Percentiles rank a stretch among this genome's conserved stretches.
Evolutionary conservation across 495 filamentous ascomycete species (phyloP).

Genomic region (Rusavskia elegans): DNA sequence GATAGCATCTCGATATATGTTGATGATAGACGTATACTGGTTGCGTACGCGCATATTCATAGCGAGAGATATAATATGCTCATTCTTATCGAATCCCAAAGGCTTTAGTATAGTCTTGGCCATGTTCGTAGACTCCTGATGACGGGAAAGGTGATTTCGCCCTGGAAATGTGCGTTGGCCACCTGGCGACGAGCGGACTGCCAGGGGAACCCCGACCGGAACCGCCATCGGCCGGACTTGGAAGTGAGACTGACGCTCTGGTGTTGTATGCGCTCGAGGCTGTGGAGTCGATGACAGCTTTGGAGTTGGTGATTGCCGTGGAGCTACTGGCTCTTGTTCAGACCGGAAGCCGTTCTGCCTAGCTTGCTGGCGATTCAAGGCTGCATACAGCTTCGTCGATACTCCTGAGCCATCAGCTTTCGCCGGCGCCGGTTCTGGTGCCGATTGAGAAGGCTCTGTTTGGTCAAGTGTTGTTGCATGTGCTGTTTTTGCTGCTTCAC

Average conservation of each 20-base stretch:
- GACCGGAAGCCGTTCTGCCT: no score
- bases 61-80: conserved; percentile 13
- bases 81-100: conserved; percentile 6
- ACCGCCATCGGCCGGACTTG: conserved; percentile 7
- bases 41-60: conserved; percentile 14
- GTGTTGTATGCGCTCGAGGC: conserved; percentile 2
- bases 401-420: no score
- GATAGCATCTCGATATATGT: conserved; percentile 9
- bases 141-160: conserved; percentile 7
- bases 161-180: conserved; percentile 9
- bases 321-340: no score
- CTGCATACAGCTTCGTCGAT: no score
- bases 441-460: no score
- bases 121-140: conserved; percentile 6
- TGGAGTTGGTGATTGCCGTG: neutral
- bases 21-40: conserved; percentile 15
- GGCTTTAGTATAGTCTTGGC: conserved; percentile 3
- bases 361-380: no score
- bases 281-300: neutral
- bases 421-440: no score
- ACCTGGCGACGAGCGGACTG: conserved; percentile 3
- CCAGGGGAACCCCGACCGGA: conserved; percentile 3
- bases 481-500: no score
- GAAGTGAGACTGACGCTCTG: conserved; percentile 2
- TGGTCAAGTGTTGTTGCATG: no score